Evolutionary conservation across 1,139 yeast species (phyloP).

Genomic region (Yamadazyma buinensis): DNA sequence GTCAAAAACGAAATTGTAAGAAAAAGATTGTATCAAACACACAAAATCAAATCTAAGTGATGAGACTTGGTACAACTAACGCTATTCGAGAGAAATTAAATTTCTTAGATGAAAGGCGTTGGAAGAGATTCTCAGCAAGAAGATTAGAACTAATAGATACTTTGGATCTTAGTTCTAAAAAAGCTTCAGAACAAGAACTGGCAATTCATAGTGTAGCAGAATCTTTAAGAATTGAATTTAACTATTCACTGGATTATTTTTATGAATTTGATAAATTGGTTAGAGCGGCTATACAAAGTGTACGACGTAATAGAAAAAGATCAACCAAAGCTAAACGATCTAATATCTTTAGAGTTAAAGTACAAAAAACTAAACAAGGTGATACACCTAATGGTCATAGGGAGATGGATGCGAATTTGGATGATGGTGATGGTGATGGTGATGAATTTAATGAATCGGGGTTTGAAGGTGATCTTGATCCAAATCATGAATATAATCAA

Average conservation of each 20-base stretch:
- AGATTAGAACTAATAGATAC: conserved; percentile 84
- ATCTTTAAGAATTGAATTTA: conserved; percentile 70
- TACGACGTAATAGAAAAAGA: conserved; percentile 42
- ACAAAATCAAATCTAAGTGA: conserved; percentile 1
- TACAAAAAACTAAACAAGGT: conserved; percentile 3
- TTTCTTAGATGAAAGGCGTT: conserved; percentile 73
- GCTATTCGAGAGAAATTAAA: conserved; percentile 68
- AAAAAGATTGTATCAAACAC: no score
- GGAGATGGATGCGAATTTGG: conserved; percentile 3
- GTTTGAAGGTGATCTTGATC: no score
- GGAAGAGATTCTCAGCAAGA: conserved; percentile 89
- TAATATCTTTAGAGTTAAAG: conserved; percentile 6
- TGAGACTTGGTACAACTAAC: conserved; percentile 71
- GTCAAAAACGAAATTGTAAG: no score
- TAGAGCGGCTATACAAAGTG: conserved; percentile 83
- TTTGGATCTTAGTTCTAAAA: conserved; percentile 67
- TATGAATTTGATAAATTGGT: conserved; percentile 85
- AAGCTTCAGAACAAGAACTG: conserved; percentile 90
- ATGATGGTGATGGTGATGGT: conserved; percentile 8
- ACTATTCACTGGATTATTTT: conserved; percentile 53
- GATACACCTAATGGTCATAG: not conserved
- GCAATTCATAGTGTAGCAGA: conserved; percentile 76
- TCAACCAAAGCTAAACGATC: conserved; percentile 28
- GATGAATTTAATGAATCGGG: conserved; percentile 5
- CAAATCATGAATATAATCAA: not conserved